A percentile compares a stretch with the other conserved stretches of the same genome.
phyloP scores from a whole-genome alignment of 441 rosid genomes.

The Gossypium trilobum region DNA sequence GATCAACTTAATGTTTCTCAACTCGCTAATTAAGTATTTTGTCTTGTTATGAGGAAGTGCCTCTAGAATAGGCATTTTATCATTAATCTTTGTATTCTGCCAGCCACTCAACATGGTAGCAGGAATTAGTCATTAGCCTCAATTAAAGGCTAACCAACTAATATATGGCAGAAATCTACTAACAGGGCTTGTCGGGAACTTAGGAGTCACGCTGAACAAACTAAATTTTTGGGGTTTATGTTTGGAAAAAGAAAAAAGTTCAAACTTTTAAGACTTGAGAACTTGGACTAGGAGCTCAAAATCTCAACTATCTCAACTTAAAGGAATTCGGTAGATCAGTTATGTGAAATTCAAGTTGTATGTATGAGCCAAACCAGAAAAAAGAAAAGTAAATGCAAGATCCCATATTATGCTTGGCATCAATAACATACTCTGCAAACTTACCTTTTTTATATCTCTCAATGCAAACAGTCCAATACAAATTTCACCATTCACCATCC shows the following conservation, averaged over 20 bases:
- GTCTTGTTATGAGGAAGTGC: neutral
- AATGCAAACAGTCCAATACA: slow-evolving; percentile 90
- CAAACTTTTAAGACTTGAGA: neutral
- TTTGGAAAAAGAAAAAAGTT: neutral
- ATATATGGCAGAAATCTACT: neutral
- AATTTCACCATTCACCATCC: slow-evolving; percentile 99
- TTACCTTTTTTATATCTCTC: slow-evolving; percentile 79
- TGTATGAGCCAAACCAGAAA: neutral
- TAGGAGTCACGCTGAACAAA: neutral
- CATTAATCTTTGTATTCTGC: neutral
- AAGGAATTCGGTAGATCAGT: neutral
- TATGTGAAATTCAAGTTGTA: neutral
- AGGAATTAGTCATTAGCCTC: neutral
- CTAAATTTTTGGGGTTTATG: neutral
- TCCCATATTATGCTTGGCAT: neutral
- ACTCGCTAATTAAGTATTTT: neutral
- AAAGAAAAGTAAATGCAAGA: neutral
- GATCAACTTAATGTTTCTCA: neutral
- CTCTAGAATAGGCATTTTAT: neutral
- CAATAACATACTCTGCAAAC: slow-evolving; percentile 5
- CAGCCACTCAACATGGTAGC: neutral
- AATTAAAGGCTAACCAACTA: neutral
- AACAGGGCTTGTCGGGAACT: neutral
- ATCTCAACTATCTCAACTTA: slow-evolving; percentile 5
- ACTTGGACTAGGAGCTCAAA: slow-evolving; percentile 2